Conservation (phyloP, 257 asterid species). For the Leptodermis oblonga region DNA sequence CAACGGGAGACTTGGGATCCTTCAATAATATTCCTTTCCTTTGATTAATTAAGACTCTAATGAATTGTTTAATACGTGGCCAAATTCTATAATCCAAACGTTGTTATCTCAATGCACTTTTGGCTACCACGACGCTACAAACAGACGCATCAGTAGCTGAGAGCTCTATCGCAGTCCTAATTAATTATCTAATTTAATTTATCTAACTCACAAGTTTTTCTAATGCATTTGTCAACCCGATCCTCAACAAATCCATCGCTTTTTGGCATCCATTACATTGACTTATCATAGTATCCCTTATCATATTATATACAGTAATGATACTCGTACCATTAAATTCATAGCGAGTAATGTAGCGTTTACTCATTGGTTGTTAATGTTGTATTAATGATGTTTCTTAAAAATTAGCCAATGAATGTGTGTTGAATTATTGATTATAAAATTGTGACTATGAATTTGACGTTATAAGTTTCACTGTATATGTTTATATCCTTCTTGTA, state of each 20-base stretch:
- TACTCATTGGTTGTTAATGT: no score
- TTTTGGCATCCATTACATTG: slow-evolving; percentile 44
- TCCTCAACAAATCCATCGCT: slow-evolving; percentile 45
- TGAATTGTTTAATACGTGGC: slow-evolving; percentile 22
- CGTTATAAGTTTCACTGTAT: no score
- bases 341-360: no score
- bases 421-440: no score
- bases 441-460: no score
- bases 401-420: no score
- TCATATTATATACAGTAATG: no score
- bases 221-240: slow-evolving; percentile 42
- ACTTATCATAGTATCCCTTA: no score
- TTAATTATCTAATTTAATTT: no score
- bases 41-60: slow-evolving; percentile 28
- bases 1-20: slow-evolving; percentile 7
- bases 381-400: no score
- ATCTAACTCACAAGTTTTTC: slow-evolving; percentile 22
- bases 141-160: slow-evolving; percentile 51
- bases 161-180: slow-evolving; percentile 32
- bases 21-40: slow-evolving; percentile 13
- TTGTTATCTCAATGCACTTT: slow-evolving; percentile 40
- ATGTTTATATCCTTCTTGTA: no score
- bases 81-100: slow-evolving; percentile 20
- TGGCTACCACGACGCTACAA: slow-evolving; percentile 25
- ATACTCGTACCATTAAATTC: no score